These are phyloP conservation scores for Ascochyta viciae-villosae DNA, from an alignment of 2,329 filamentous ascomycete genomes.

Conservation along the genomic window DNA sequence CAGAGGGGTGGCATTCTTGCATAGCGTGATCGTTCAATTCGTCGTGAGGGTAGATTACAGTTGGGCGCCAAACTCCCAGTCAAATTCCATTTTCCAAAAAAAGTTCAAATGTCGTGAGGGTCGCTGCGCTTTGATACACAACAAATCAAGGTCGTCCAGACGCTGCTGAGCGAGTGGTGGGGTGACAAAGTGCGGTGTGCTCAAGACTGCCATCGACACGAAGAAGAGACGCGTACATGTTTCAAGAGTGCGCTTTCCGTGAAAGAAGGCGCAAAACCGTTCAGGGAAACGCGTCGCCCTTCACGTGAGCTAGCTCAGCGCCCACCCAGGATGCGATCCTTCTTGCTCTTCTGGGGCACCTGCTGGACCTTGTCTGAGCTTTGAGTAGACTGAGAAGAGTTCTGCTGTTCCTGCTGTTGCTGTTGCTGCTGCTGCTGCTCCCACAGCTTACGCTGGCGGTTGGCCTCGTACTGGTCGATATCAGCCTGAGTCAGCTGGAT, in stretches of 20 bases:
- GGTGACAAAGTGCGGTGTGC: background rate
- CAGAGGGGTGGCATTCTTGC: slow-evolving; percentile 14
- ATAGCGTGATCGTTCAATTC: slow-evolving; percentile 5
- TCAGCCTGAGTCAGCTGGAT: slow-evolving; percentile 74
- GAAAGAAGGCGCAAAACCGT: background rate
- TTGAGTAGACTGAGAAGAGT: slow-evolving; percentile 27
- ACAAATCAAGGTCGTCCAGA: background rate
- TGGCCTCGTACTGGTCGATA: slow-evolving; percentile 73
- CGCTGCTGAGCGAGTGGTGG: background rate
- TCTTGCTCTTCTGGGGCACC: slow-evolving; percentile 32
- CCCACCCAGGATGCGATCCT: slow-evolving; percentile 43
- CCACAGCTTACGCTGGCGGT: slow-evolving; percentile 52
- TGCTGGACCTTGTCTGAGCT: slow-evolving; percentile 25
- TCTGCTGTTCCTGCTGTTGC: slow-evolving; percentile 24
- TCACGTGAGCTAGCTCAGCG: background rate
- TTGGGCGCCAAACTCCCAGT: background rate
- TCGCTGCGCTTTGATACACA: slow-evolving; percentile 3
- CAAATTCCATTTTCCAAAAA: background rate
- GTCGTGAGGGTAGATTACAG: background rate
- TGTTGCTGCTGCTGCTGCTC: slow-evolving; percentile 35
- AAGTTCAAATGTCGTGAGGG: background rate
- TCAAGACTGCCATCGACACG: background rate
- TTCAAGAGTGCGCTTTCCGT: background rate
- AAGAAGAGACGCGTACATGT: background rate
- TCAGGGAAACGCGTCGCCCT: background rate